Percentiles rank a stretch among this genome's conserved stretches.
phyloP scores from a whole-genome alignment of 129 eudicot genomes.

The Lactuca sativa region DNA sequence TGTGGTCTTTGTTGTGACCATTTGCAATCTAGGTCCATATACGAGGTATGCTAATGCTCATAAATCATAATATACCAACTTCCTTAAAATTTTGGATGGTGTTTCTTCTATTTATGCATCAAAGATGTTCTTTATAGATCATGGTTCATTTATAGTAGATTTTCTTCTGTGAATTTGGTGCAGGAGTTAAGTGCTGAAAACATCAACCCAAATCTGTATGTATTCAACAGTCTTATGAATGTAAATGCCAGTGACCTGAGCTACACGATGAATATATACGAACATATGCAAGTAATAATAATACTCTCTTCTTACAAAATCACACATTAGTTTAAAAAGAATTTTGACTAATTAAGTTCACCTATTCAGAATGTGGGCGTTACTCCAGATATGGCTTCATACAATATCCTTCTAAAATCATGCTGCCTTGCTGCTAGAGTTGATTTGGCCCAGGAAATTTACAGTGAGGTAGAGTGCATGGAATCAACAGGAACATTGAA shows the following conservation, averaged over 20 bases:
- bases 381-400: slow-evolving; percentile 67
- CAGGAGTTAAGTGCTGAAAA: slow-evolving; percentile 69
- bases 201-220: slow-evolving; percentile 73
- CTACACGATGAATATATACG: slow-evolving; percentile 65
- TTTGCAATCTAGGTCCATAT: slow-evolving; percentile 77
- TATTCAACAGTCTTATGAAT: slow-evolving; percentile 94
- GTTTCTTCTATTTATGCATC: slow-evolving; percentile 8
- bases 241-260: slow-evolving; percentile 78
- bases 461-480: slow-evolving; percentile 53
- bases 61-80: not conserved
- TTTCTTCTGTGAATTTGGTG: slow-evolving; percentile 27
- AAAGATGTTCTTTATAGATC: slow-evolving; percentile 18
- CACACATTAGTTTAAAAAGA: not conserved
- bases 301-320: slow-evolving; percentile 15
- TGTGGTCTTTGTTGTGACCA: slow-evolving; percentile 89
- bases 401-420: slow-evolving; percentile 82
- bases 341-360: slow-evolving; percentile 16
- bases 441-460: slow-evolving; percentile 82
- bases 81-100: slow-evolving; percentile 8
- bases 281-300: slow-evolving; percentile 85
- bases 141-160: slow-evolving; percentile 8
- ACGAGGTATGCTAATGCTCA: slow-evolving; percentile 56
- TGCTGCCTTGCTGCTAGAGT: slow-evolving; percentile 84
- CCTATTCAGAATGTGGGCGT: slow-evolving; percentile 68
- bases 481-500: slow-evolving; percentile 69